A percentile compares a stretch with the other conserved stretches of the same genome.
phyloP scores from a whole-genome alignment of 2,329 filamentous ascomycete genomes.

The Fusarium fujikuroi region DNA sequence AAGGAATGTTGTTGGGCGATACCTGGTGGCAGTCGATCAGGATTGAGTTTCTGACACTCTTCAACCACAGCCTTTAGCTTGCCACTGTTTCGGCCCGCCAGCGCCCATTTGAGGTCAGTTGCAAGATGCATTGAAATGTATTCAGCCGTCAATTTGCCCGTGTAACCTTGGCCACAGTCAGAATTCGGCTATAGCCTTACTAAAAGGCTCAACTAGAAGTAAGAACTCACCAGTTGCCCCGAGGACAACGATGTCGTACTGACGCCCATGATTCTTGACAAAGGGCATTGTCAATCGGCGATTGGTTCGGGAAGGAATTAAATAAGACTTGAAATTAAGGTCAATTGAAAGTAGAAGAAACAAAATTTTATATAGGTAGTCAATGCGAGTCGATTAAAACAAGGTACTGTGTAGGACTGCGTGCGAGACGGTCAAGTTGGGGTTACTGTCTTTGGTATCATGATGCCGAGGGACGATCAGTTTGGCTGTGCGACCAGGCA shows the following conservation, averaged over 20 bases:
- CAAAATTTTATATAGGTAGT: neutral
- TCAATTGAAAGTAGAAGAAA: neutral
- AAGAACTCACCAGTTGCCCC: conserved; percentile 64
- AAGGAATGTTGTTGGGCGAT: conserved; percentile 43
- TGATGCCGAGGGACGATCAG: conserved; percentile 5
- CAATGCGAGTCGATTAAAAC: neutral
- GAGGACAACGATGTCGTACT: conserved; percentile 68
- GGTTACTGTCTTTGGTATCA: conserved; percentile 26
- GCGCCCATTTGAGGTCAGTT: conserved; percentile 84
- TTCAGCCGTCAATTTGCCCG: conserved; percentile 79
- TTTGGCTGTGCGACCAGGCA: neutral
- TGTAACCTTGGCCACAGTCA: conserved; percentile 71
- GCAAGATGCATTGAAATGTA: conserved; percentile 77
- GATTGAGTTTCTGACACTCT: conserved; percentile 72
- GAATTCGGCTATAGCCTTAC: neutral
- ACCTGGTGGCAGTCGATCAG: conserved; percentile 78
- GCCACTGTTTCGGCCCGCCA: conserved; percentile 81
- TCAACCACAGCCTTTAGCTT: conserved; percentile 78
- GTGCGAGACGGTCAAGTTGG: conserved; percentile 8
- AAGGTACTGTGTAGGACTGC: neutral
- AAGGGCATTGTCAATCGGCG: conserved; percentile 51
- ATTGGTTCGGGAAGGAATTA: neutral
- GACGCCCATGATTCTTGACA: conserved; percentile 60
- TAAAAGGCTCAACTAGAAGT: neutral
- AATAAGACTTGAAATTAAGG: neutral